Conservation (phyloP, 2,329 filamentous ascomycete genomes). For the Chaetomium sp. region DNA sequence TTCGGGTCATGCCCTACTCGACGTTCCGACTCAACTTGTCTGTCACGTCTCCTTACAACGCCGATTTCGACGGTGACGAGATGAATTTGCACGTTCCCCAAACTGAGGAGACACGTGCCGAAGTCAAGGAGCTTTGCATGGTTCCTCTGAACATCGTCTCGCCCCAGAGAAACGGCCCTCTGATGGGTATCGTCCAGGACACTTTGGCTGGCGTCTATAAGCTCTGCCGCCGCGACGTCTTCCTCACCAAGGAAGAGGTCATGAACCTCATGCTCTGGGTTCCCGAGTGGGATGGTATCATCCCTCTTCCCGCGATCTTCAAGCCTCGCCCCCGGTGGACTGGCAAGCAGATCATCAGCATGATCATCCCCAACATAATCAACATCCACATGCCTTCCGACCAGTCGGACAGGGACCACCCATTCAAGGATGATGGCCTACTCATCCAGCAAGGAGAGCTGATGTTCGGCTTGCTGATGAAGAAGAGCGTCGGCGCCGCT, state of each 20-base stretch:
- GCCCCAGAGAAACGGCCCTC: slow-evolving; percentile 90
- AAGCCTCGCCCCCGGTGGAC: slow-evolving; percentile 95
- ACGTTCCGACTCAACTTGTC: slow-evolving; percentile 97
- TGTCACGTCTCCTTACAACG: slow-evolving; percentile 98
- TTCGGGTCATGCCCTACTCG: slow-evolving; percentile 97
- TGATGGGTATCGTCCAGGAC: slow-evolving; percentile 99
- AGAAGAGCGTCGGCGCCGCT: slow-evolving; percentile 91
- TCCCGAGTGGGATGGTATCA: slow-evolving; percentile 93
- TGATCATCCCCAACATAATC: slow-evolving; percentile 85
- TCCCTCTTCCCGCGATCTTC: slow-evolving; percentile 89
- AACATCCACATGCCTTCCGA: slow-evolving; percentile 72
- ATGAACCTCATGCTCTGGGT: slow-evolving; percentile 99
- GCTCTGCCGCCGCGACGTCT: slow-evolving; percentile 88
- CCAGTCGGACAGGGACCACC: slow-evolving; percentile 58
- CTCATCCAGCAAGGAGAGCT: slow-evolving; percentile 85
- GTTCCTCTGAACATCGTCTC: slow-evolving; percentile 99
- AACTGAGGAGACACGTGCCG: slow-evolving; percentile 92
- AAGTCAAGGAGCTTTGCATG: slow-evolving; percentile 92
- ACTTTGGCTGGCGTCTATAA: slow-evolving; percentile 97
- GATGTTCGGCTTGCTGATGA: slow-evolving; percentile 86
- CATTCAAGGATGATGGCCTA: slow-evolving; percentile 74
- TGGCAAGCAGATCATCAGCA: slow-evolving; percentile 94
- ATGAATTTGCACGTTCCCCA: slow-evolving; percentile 99
- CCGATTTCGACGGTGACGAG: slow-evolving; percentile 99
- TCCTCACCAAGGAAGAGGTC: slow-evolving; percentile 85